Evolutionary conservation across 139 green algal genomes (phyloP).

Genomic region (Tetradesmus obliquus): DNA sequence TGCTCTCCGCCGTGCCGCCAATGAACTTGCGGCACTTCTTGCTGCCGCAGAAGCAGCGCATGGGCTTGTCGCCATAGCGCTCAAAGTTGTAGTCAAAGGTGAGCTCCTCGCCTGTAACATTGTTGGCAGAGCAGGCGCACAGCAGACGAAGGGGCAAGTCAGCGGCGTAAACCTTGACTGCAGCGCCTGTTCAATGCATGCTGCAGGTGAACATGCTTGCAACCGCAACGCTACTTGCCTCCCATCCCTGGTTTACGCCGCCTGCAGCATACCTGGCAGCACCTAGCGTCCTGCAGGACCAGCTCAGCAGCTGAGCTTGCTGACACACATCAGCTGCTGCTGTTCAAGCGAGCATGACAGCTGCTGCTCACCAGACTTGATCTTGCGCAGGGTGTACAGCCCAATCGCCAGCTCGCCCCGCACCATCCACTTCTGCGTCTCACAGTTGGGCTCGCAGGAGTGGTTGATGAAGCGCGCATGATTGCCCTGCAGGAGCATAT

Average conservation of each 20-base stretch:
- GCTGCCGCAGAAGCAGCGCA: slow-evolving; percentile 74
- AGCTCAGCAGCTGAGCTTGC: not conserved
- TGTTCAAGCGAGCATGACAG: not conserved
- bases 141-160: not conserved
- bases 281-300: not conserved
- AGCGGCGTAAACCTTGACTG: not conserved
- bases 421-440: slow-evolving; percentile 99
- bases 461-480: slow-evolving; percentile 98
- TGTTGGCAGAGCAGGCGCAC: slow-evolving; percentile 47
- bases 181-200: not conserved
- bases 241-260: no score
- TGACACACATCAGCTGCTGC: not conserved
- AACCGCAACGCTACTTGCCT: no score
- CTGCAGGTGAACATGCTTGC: not conserved
- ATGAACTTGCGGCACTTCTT: slow-evolving; percentile 82
- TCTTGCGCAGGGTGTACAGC: slow-evolving; percentile 82
- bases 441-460: slow-evolving; percentile 97
- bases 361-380: slow-evolving; percentile 42
- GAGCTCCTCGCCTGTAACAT: slow-evolving; percentile 88
- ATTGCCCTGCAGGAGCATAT: slow-evolving; percentile 81
- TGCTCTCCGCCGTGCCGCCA: slow-evolving; percentile 71
- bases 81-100: slow-evolving; percentile 99
- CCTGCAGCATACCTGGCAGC: not conserved
- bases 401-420: slow-evolving; percentile 96
- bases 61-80: slow-evolving; percentile 91